A percentile compares a stretch with the other conserved stretches of the same genome.
Evolutionary conservation across 768 basidiomycete genomes (phyloP).

Genomic region (Nidularia pulvinata): DNA sequence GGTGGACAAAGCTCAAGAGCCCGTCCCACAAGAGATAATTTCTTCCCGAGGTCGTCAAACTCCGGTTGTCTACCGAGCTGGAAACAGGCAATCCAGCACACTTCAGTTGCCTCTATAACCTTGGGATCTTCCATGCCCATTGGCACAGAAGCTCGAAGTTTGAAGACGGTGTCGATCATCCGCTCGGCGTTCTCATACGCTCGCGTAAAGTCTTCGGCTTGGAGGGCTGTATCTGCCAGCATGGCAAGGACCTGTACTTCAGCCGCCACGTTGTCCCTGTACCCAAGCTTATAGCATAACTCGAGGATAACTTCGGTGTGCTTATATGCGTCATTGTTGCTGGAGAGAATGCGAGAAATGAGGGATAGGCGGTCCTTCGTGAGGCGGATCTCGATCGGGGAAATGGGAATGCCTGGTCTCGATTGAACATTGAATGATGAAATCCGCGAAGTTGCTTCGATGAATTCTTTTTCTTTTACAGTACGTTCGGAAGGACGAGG

Average conservation of each 20-base stretch:
- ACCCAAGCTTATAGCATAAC: conserved; percentile 87
- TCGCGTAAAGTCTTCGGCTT: conserved; percentile 73
- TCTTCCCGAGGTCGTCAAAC: conserved; percentile 65
- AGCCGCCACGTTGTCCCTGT: conserved; percentile 66
- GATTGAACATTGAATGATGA: conserved; percentile 89
- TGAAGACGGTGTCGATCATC: conserved; percentile 67
- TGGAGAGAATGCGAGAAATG: conserved; percentile 84
- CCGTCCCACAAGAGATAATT: conserved; percentile 71
- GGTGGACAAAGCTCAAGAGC: conserved; percentile 88
- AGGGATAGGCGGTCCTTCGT: conserved; percentile 87
- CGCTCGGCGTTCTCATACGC: conserved; percentile 72
- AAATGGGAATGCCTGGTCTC: conserved; percentile 71
- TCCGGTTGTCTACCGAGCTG: conserved; percentile 85
- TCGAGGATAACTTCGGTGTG: conserved; percentile 93
- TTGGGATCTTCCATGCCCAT: conserved; percentile 30
- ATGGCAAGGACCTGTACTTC: conserved; percentile 86
- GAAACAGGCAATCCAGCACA: conserved; percentile 91
- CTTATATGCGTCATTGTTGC: conserved; percentile 86
- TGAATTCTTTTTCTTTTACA: conserved; percentile 81
- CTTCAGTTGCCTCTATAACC: conserved; percentile 65
- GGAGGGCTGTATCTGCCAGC: conserved; percentile 87
- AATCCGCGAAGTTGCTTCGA: conserved; percentile 95
- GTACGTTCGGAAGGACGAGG: conserved; percentile 64
- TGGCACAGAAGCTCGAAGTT: conserved; percentile 35
- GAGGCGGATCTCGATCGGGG: conserved; percentile 92